These are phyloP conservation scores for Westerdykella ornata DNA, from an alignment of 2,329 filamentous ascomycete species.

Conservation along the genomic window DNA sequence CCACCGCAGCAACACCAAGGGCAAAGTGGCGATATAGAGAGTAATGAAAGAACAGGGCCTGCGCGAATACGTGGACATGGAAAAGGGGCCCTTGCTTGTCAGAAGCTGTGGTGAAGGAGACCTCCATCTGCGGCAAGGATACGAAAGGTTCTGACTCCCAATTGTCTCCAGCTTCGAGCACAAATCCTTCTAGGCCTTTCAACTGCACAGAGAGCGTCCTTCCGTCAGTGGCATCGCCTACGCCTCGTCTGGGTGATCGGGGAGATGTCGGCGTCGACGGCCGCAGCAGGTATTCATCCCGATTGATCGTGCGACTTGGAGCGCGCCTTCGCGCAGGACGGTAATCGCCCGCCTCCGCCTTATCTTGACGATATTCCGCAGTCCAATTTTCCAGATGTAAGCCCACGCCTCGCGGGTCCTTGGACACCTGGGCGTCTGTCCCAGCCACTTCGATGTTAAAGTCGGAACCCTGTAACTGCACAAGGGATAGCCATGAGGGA, in stretches of 20 bases:
- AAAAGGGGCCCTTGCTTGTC: slow-evolving; percentile 84
- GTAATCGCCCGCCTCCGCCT: slow-evolving; percentile 57
- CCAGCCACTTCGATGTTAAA: slow-evolving; percentile 89
- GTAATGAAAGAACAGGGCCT: slow-evolving; percentile 75
- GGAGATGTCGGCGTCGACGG: slow-evolving; percentile 46
- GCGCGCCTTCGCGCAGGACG: slow-evolving; percentile 61
- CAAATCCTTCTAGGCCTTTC: slow-evolving; percentile 78
- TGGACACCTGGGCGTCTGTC: slow-evolving; percentile 74
- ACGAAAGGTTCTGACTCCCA: slow-evolving; percentile 83
- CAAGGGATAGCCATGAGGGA: slow-evolving; percentile 77
- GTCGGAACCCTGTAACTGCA: slow-evolving; percentile 78
- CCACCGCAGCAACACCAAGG: slow-evolving; percentile 70
- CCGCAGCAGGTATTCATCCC: slow-evolving; percentile 58
- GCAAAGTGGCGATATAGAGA: slow-evolving; percentile 93
- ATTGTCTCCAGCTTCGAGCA: slow-evolving; percentile 79
- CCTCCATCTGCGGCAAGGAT: slow-evolving; percentile 76
- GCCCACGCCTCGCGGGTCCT: slow-evolving; percentile 72
- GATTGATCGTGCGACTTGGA: slow-evolving; percentile 53
- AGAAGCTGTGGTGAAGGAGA: slow-evolving; percentile 75
- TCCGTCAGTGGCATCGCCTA: slow-evolving; percentile 57
- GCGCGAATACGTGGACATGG: slow-evolving; percentile 75
- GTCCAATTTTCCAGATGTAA: slow-evolving; percentile 83
- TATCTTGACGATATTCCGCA: slow-evolving; percentile 80
- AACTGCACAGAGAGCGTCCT: slow-evolving; percentile 74
- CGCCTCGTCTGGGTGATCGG: slow-evolving; percentile 48